These are phyloP conservation scores for Populus alba DNA, from an alignment of 345 rosid genomes.

Conservation along the genomic window DNA sequence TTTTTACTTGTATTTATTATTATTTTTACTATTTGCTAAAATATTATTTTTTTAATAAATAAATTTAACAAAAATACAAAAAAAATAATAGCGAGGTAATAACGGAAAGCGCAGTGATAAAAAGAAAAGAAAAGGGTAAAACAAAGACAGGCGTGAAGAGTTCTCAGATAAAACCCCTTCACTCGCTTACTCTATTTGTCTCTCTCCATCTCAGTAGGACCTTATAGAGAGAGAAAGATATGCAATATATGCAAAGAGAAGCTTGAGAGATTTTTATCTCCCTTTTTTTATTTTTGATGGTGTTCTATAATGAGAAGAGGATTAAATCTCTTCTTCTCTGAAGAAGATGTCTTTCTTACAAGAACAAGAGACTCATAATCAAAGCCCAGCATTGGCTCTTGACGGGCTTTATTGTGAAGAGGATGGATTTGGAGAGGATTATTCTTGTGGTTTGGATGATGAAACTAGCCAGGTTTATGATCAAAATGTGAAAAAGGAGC, in stretches of 20 bases:
- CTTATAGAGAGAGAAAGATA: not conserved
- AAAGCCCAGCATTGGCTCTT: slow-evolving; percentile 35
- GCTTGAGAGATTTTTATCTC: slow-evolving; percentile 11
- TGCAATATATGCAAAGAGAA: slow-evolving; percentile 1
- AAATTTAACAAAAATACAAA: not conserved
- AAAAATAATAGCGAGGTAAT: not conserved
- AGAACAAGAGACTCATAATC: slow-evolving; percentile 41
- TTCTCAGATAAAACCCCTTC: slow-evolving; percentile 49
- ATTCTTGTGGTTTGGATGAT: slow-evolving; percentile 11
- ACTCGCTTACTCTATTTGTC: slow-evolving; percentile 27
- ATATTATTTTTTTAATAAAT: not conserved
- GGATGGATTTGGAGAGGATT: slow-evolving; percentile 42
- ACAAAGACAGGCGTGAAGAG: slow-evolving; percentile 51
- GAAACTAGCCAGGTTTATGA: slow-evolving; percentile 26
- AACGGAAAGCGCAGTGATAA: not conserved
- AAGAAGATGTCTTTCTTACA: slow-evolving; percentile 60
- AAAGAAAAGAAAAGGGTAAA: not conserved
- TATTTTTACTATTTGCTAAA: no score
- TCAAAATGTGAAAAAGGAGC: slow-evolving; percentile 34
- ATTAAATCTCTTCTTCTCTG: slow-evolving; percentile 44
- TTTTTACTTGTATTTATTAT: no score
- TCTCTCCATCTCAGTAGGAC: not conserved
- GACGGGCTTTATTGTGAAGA: slow-evolving; percentile 75
- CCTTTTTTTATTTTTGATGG: slow-evolving; percentile 24
- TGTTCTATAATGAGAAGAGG: slow-evolving; percentile 49